Evolutionary conservation across 2,329 filamentous ascomycete species (phyloP).

Genomic region (Chaetomium olivaceum): DNA sequence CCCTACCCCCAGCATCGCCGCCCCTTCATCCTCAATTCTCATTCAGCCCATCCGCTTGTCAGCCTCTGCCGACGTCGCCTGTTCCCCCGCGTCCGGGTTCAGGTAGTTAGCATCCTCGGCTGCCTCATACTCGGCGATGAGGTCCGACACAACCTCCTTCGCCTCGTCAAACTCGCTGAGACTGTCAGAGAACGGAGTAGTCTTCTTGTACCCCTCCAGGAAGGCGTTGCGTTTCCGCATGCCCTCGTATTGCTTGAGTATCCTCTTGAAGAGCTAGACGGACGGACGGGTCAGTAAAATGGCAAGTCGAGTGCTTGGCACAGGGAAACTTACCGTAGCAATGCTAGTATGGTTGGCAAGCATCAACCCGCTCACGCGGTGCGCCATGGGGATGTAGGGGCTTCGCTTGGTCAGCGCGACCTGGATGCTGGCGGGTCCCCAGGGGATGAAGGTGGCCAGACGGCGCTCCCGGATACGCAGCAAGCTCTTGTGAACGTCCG

Average conservation of each 20-base stretch:
- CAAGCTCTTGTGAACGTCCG: conserved; percentile 96
- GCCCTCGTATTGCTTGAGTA: conserved; percentile 87
- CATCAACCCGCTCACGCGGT: conserved; percentile 95
- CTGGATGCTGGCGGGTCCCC: conserved; percentile 97
- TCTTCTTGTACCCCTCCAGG: conserved; percentile 94
- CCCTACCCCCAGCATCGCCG: too few species aligned
- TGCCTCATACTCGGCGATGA: conserved; percentile 94
- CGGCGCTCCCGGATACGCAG: conserved; percentile 92
- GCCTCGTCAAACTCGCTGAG: conserved; percentile 95
- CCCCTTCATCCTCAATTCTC: background rate
- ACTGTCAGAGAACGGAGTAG: conserved; percentile 87
- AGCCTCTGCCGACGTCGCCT: conserved; percentile 53
- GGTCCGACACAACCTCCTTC: conserved; percentile 82
- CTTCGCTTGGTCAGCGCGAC: conserved; percentile 96
- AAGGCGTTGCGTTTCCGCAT: conserved; percentile 97
- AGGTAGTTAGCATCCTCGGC: conserved; percentile 90
- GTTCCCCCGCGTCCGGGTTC: conserved; percentile 65
- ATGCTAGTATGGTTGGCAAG: conserved; percentile 97
- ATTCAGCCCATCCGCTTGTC: conserved; percentile 49
- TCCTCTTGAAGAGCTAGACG: conserved; percentile 82
- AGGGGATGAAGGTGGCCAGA: conserved; percentile 94
- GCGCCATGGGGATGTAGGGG: conserved; percentile 90
- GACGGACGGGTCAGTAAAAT: background rate
- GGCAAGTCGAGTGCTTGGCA: background rate
- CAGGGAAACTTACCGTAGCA: conserved; percentile 64